Percentiles rank a stretch among this genome's conserved stretches.
phyloP scores from a whole-genome alignment of 176 grass and related monocot species.

The Bonia amplexicaulis region DNA sequence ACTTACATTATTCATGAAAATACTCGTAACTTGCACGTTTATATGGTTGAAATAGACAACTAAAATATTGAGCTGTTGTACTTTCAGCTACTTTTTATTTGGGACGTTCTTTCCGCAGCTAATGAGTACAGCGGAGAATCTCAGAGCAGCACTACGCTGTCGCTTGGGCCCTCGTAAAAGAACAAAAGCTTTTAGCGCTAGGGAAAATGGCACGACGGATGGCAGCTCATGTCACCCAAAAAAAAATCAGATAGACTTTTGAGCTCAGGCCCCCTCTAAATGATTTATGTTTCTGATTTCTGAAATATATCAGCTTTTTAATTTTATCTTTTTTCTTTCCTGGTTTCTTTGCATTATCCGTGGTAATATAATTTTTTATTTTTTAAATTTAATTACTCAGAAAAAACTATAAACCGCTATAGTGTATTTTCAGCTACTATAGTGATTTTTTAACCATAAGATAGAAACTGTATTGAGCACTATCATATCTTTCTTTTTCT shows the following conservation, averaged over 20 bases:
- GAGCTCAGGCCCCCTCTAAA: background rate
- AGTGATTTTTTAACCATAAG: too few relatives aligned
- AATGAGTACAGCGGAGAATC: background rate
- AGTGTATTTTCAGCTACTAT: too few relatives aligned
- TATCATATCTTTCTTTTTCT: background rate
- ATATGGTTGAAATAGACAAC: background rate
- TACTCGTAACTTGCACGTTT: background rate
- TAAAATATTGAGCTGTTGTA: background rate
- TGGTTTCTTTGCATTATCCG: fast-evolving
- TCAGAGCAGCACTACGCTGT: background rate
- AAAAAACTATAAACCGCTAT: too few relatives aligned
- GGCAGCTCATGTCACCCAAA: background rate
- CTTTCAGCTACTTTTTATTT: background rate
- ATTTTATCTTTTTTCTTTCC: too few relatives aligned
- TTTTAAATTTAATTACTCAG: too few relatives aligned
- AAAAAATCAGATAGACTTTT: background rate
- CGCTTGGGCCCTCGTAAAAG: background rate
- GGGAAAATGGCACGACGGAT: background rate
- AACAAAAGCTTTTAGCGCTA: background rate
- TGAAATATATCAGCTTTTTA: too few relatives aligned
- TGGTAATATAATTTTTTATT: too few relatives aligned
- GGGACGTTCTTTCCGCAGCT: background rate
- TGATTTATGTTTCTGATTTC: too few relatives aligned
- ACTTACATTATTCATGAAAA: background rate
- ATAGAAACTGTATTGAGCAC: too few relatives aligned